Conservation (phyloP, 2,329 filamentous ascomycete species). For the Aspergillus pseudoterreus region DNA sequence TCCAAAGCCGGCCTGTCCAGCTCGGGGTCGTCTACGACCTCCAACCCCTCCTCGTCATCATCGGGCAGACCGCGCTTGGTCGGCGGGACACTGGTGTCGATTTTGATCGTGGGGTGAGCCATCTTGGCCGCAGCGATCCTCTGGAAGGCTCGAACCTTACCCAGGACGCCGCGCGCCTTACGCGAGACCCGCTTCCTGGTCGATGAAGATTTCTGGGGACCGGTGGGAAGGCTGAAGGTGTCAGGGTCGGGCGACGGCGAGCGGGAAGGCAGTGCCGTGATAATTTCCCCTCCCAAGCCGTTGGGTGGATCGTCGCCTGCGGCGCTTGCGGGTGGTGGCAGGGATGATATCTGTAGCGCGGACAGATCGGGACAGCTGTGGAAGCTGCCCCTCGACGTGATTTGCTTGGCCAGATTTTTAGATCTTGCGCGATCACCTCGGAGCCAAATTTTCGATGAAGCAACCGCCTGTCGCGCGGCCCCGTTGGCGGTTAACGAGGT, state of each 20-base stretch:
- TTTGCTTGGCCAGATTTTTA: constrained; percentile 40
- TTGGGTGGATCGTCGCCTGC: constrained; percentile 21
- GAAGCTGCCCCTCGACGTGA: constrained; percentile 37
- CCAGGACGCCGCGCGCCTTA: constrained; percentile 40
- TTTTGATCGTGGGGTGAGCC: constrained; percentile 39
- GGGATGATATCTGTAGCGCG: constrained; percentile 31
- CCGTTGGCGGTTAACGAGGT: not conserved
- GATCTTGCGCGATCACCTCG: constrained; percentile 21
- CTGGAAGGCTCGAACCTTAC: constrained; percentile 39
- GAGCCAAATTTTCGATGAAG: constrained; percentile 5
- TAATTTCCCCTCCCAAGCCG: constrained; percentile 23
- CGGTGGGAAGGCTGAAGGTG: constrained; percentile 25
- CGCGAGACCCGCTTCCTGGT: constrained; percentile 32
- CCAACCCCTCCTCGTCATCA: constrained; percentile 30
- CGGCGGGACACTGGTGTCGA: constrained; percentile 36
- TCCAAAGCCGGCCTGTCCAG: constrained; percentile 27
- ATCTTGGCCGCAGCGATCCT: constrained; percentile 39
- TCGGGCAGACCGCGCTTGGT: constrained; percentile 37
- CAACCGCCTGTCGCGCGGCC: not conserved
- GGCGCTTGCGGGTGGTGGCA: constrained; percentile 21
- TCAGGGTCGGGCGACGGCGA: constrained; percentile 32
- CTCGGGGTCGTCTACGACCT: constrained; percentile 21
- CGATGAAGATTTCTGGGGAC: constrained; percentile 26
- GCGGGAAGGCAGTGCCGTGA: constrained; percentile 27
- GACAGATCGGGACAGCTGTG: constrained; percentile 43